Evolutionary conservation across 352 stramenopile genomes (phyloP).

Genomic region (Phytopythium delawarense): DNA sequence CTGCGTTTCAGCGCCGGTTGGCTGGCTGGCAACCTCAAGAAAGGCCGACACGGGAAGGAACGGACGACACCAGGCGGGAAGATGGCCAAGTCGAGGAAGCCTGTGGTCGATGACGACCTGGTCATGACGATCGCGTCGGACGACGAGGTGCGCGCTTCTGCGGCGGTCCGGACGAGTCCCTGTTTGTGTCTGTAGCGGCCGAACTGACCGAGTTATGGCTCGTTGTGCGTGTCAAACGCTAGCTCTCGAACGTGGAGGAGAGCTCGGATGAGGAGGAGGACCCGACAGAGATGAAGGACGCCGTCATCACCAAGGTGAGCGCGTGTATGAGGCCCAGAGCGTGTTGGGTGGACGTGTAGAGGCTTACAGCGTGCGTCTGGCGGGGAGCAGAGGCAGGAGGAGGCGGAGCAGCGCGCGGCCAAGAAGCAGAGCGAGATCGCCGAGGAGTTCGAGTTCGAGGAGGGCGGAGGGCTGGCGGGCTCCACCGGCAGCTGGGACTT

Average conservation of each 20-base stretch:
- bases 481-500: slow-evolving; percentile 79
- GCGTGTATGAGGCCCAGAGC: background rate
- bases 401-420: slow-evolving; percentile 25
- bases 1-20: slow-evolving; percentile 7
- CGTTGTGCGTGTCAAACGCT: background rate
- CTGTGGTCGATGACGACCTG: slow-evolving; percentile 52
- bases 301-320: slow-evolving; percentile 63
- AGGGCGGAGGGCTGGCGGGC: slow-evolving; percentile 44
- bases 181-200: background rate
- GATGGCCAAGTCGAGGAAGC: slow-evolving; percentile 28
- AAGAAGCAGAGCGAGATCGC: slow-evolving; percentile 60
- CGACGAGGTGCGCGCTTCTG: slow-evolving; percentile 41
- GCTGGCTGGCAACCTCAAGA: background rate
- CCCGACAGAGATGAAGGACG: slow-evolving; percentile 37
- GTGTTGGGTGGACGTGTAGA: background rate
- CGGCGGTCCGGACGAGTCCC: background rate
- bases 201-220: background rate
- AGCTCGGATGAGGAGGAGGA: slow-evolving; percentile 64
- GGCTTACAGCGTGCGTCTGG: background rate
- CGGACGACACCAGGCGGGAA: slow-evolving; percentile 1
- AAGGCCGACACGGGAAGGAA: background rate
- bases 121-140: slow-evolving; percentile 89
- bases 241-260: slow-evolving; percentile 63
- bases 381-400: slow-evolving; percentile 37
- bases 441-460: slow-evolving; percentile 87